Conservation (phyloP, 2,329 filamentous ascomycete genomes). For the Colletotrichum godetiae region DNA sequence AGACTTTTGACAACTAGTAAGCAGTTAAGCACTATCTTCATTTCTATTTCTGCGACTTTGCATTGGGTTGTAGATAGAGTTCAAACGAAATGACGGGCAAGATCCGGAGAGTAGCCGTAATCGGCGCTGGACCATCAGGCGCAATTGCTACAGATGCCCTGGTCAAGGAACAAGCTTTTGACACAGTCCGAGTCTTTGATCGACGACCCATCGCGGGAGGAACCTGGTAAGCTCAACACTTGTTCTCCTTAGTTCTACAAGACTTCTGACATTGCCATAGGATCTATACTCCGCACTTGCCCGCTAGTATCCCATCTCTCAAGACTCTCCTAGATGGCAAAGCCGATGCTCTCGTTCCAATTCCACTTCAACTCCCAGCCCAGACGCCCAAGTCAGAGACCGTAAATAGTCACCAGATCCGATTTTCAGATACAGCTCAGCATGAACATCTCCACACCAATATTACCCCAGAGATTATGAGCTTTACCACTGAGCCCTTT, state of each 20-base stretch:
- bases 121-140: conserved; percentile 68
- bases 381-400: conserved; percentile 49
- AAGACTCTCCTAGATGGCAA: conserved; percentile 52
- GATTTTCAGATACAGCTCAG: conserved; percentile 63
- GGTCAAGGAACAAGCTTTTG: conserved; percentile 65
- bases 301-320: conserved; percentile 43
- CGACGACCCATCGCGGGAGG: conserved; percentile 65
- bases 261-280: conserved; percentile 23
- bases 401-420: conserved; percentile 49
- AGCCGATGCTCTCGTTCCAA: conserved; percentile 54
- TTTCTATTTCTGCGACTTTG: neutral
- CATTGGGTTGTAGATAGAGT: too few species aligned
- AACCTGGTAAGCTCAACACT: conserved; percentile 57
- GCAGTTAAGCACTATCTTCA: neutral
- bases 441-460: conserved; percentile 71
- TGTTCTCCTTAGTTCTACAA: neutral
- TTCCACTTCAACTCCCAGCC: conserved; percentile 56
- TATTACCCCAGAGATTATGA: conserved; percentile 66
- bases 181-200: conserved; percentile 68
- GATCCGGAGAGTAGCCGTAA: conserved; percentile 58
- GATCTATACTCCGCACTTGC: conserved; percentile 49
- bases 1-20: neutral
- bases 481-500: conserved; percentile 63
- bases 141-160: conserved; percentile 68
- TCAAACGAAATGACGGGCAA: neutral